phyloP scores from a whole-genome alignment of 2,329 filamentous ascomycete genomes.

The Dendryphion nanum region DNA sequence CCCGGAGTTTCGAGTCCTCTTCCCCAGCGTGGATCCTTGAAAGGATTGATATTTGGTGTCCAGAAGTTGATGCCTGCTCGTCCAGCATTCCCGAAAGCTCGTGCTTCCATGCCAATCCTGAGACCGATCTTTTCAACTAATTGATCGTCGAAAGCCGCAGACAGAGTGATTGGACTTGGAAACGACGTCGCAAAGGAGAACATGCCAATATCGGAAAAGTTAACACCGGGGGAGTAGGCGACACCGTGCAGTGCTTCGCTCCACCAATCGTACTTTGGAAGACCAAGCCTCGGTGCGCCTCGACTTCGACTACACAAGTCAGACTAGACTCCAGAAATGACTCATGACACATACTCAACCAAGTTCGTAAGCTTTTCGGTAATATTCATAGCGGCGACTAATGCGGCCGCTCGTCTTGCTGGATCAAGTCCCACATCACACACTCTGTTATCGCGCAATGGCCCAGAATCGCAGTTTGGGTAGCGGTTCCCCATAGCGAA shows the following conservation, averaged over 20 bases:
- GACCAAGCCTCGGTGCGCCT: conserved; percentile 47
- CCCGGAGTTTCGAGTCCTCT: conserved; percentile 58
- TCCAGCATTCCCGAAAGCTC: conserved; percentile 63
- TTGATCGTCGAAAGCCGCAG: conserved; percentile 63
- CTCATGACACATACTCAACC: conserved; percentile 23
- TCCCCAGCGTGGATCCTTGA: conserved; percentile 63
- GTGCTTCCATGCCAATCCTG: conserved; percentile 59
- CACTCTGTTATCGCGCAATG: conserved; percentile 48
- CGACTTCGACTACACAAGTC: conserved; percentile 1
- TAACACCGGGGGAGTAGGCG: conserved; percentile 53
- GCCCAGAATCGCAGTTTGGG: conserved; percentile 52
- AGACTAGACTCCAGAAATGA: not conserved
- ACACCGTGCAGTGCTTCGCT: conserved; percentile 63
- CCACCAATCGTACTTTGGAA: conserved; percentile 56
- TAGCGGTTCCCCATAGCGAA: conserved; percentile 20
- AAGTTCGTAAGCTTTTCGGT: conserved; percentile 50
- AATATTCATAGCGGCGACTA: conserved; percentile 52
- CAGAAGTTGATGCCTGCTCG: conserved; percentile 56
- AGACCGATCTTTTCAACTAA: conserved; percentile 58
- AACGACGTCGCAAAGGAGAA: conserved; percentile 65
- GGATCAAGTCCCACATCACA: conserved; percentile 46
- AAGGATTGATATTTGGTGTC: conserved; percentile 68
- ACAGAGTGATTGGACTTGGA: conserved; percentile 62
- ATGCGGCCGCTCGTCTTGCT: conserved; percentile 45
- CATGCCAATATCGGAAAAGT: conserved; percentile 51